Base-by-base conservation (phyloP, 2,329 filamentous ascomycete genomes). In the Fusarium sp. region DNA sequence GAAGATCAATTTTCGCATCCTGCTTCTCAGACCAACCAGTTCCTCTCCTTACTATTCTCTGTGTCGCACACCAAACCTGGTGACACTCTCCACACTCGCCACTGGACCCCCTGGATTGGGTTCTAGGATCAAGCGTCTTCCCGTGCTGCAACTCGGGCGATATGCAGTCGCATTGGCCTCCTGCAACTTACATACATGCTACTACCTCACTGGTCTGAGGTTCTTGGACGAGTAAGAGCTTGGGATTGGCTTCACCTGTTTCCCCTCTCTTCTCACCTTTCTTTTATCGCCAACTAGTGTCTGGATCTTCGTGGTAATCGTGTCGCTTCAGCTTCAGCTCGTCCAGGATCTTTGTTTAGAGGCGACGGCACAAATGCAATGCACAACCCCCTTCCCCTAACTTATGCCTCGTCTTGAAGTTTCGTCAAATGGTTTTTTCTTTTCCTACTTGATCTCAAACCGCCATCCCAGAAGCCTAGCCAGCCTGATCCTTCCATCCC, bases 141-240 rank as follows among this genome's bases (percentile, higher is more conserved):
- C 67, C 68, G 68, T 58, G 39, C 61, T 61, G 50, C 41, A 57
- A 64, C 65, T 66, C 43, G 37, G 31, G 24, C 33, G 35, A 59
- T 74, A 72, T 58, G 54, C 29, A 37, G 56, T 64, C 63, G 33
- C 65, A 75, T 69, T 74, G 64, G 72, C 67, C 64, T 60, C 67
- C 64, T 60, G 58, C 39, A 65, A 57, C 57, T 65, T 39, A 39
- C 24, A 67, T 39, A 39, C 24, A 67, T 50, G 29, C n/a, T 59
- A 54, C 57, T 69, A 67, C 68, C 43, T 65, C 37, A 43, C 67
- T 68, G 60, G 68, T 69, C 74, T 67, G 45, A 56, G 33, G 45
- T 54, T 71, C 59, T 54, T 64, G 39, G 62, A 48, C 63, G 56
- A 62, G 45, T 66, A 43, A 65, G 29, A 39, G 39, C 20, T 67